phyloP scores from a whole-genome alignment of 1,284 basidiomycete species.

The Sporisorium exsertum region DNA sequence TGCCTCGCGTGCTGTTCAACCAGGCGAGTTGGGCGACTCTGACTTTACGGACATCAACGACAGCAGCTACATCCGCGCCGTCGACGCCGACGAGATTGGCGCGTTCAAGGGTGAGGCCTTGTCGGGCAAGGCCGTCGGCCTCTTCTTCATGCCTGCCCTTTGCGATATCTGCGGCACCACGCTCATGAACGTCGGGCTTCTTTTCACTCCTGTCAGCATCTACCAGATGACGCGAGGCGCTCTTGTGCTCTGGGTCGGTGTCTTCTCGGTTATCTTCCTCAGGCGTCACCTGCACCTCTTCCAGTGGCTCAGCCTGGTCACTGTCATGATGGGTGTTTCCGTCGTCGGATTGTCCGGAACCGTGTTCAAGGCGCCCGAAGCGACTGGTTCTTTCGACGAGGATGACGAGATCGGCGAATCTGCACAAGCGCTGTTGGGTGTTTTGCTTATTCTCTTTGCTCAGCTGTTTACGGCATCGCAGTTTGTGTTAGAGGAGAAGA shows the following conservation, averaged over 20 bases:
- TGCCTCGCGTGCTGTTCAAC: conserved; percentile 39
- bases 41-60: conserved; percentile 33
- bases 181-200: conserved; percentile 93
- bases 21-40: conserved; percentile 40
- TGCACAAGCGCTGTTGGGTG: conserved; percentile 72
- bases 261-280: conserved; percentile 92
- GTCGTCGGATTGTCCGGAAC: conserved; percentile 88
- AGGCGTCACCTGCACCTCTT: conserved; percentile 70
- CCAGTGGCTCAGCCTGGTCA: conserved; percentile 86
- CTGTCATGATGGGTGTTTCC: conserved; percentile 89
- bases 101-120: conserved; percentile 42
- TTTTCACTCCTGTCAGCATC: conserved; percentile 95
- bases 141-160: conserved; percentile 83
- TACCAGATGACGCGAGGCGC: conserved; percentile 97
- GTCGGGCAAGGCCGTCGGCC: conserved; percentile 67
- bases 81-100: conserved; percentile 31
- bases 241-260: conserved; percentile 94
- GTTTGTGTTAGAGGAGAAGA: conserved; percentile 86
- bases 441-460: conserved; percentile 93
- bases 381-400: conserved; percentile 19
- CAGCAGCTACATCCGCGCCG: conserved; percentile 38
- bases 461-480: conserved; percentile 93
- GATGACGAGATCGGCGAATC: conserved; percentile 58
- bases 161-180: conserved; percentile 90
- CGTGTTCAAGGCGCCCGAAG: conserved; percentile 46